A percentile compares a stretch with the other conserved stretches of the same genome.
These are phyloP conservation scores for Tylopilus balloui DNA, from an alignment of 768 basidiomycete genomes.

Conservation along the genomic window DNA sequence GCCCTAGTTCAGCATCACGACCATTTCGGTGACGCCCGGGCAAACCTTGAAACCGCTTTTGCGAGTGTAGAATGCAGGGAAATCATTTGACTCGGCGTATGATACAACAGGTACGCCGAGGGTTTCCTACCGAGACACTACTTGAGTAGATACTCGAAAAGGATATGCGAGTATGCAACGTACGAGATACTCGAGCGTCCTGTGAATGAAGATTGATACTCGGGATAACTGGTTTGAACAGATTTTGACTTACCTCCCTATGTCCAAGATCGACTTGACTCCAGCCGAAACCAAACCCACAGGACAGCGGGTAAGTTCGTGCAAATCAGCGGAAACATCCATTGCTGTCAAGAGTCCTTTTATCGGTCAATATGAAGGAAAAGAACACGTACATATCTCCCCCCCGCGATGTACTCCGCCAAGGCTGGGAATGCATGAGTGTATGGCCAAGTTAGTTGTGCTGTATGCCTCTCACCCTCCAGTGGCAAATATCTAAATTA, in stretches of 20 bases:
- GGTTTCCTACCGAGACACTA: constrained; percentile 62
- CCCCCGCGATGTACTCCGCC: constrained; percentile 84
- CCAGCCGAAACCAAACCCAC: constrained; percentile 93
- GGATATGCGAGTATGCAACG: constrained; percentile 15
- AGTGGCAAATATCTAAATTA: constrained; percentile 76
- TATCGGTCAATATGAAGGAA: constrained; percentile 1
- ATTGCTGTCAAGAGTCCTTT: constrained; percentile 53
- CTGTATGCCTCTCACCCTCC: constrained; percentile 63
- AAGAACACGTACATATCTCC: constrained; percentile 48
- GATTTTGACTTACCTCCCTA: constrained; percentile 52
- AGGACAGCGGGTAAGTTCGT: constrained; percentile 83
- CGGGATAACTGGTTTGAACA: background rate
- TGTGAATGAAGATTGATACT: constrained; percentile 25
- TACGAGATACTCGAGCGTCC: constrained; percentile 79
- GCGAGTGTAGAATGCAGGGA: constrained; percentile 92
- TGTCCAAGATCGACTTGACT: constrained; percentile 92
- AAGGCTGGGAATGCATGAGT: constrained; percentile 40
- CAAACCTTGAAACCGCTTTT: constrained; percentile 70
- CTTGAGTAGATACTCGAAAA: background rate
- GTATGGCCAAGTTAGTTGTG: background rate
- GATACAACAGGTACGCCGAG: constrained; percentile 89
- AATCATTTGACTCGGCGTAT: constrained; percentile 70
- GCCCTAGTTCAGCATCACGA: background rate
- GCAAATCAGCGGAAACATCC: constrained; percentile 93
- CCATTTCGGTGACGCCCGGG: background rate